Conservation (phyloP, 306 rosid species). For the Acacia confusa region DNA sequence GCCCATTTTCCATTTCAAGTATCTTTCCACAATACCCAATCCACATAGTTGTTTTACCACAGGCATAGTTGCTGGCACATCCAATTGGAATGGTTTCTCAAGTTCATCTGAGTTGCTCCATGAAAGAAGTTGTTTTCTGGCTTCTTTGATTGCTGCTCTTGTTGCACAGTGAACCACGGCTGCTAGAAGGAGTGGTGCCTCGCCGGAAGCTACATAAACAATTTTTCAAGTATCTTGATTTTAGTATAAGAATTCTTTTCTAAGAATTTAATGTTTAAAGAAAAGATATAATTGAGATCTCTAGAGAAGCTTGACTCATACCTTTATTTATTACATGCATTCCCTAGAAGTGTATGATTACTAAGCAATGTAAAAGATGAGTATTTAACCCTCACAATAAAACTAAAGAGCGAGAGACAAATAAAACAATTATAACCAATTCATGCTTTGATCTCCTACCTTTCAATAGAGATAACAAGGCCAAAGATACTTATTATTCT, state of each 20-base stretch:
- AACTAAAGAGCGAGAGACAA: no score
- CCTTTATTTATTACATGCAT: no score
- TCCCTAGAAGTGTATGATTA: no score
- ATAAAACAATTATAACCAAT: no score
- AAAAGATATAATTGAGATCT: no score
- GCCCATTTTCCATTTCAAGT: constrained; percentile 63
- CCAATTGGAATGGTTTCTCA: constrained; percentile 40
- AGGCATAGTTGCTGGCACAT: constrained; percentile 67
- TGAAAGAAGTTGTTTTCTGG: constrained; percentile 46
- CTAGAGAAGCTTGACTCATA: no score
- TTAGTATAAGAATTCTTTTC: not conserved
- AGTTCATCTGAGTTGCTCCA: constrained; percentile 43
- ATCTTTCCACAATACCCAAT: constrained; percentile 64
- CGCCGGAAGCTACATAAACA: constrained; percentile 78
- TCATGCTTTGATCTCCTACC: no score
- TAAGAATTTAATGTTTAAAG: not conserved
- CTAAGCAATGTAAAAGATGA: no score
- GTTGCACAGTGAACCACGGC: constrained; percentile 60
- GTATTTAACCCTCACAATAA: no score
- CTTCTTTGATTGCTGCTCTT: constrained; percentile 55
- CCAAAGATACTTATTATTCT: no score
- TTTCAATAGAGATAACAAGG: no score
- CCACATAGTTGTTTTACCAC: constrained; percentile 80
- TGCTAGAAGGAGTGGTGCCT: constrained; percentile 64
- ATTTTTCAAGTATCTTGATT: not conserved